Percentiles rank a stretch among this genome's conserved stretches.
phyloP scores from a whole-genome alignment of 75 land plant genomes.

The Pinus taeda region DNA sequence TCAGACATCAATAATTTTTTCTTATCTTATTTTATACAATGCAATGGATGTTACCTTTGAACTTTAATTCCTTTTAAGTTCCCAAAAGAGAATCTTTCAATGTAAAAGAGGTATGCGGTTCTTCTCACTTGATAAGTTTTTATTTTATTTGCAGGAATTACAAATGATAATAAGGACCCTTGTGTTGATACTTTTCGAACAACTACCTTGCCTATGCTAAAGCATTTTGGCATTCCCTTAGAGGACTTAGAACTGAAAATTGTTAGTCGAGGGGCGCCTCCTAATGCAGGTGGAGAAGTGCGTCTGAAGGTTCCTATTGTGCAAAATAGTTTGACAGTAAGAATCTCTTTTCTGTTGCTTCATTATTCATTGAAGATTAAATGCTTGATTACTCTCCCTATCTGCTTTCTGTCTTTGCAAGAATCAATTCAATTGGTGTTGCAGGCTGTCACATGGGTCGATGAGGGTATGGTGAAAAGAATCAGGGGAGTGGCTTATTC shows the following conservation, averaged over 20 bases:
- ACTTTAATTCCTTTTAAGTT: background rate
- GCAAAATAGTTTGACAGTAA: conserved; percentile 56
- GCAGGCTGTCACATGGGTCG: conserved; percentile 84
- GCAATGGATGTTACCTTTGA: background rate
- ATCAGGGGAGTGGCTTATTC: conserved; percentile 89
- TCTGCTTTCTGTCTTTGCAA: background rate
- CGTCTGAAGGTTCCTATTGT: conserved; percentile 66
- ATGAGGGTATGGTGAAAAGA: conserved; percentile 95
- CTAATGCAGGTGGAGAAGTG: conserved; percentile 96
- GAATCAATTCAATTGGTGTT: background rate
- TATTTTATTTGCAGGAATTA: conserved; percentile 65
- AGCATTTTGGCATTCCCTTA: conserved; percentile 81
- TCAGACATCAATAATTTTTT: too few species aligned
- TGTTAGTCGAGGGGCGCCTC: conserved; percentile 78
- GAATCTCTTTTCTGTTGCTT: conserved; percentile 15
- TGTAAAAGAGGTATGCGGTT: background rate
- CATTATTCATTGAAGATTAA: background rate
- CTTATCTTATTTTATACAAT: too few species aligned
- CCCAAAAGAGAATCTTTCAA: background rate
- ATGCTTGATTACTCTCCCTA: background rate
- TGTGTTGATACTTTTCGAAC: conserved; percentile 84
- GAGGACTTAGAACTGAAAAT: conserved; percentile 81
- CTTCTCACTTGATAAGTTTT: background rate
- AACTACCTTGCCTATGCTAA: conserved; percentile 75
- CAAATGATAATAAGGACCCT: conserved; percentile 92